Base-by-base conservation (phyloP, 768 basidiomycete species). In the Auricularia sp. region DNA sequence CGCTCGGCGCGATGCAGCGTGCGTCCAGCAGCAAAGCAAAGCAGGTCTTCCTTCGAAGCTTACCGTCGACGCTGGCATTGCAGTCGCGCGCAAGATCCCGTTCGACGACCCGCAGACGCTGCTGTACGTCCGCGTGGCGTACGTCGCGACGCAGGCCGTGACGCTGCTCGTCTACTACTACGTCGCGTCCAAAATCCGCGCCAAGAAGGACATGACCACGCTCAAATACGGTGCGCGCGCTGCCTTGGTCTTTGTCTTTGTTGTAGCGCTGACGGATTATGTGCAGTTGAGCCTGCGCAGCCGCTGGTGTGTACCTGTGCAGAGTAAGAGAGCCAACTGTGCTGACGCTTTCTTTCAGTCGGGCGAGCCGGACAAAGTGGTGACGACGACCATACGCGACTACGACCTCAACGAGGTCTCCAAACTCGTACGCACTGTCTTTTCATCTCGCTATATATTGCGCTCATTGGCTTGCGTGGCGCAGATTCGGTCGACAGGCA, bases 1-100 rank as follows among this genome's bases (percentile, higher is more conserved):
- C 94, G 63, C 89, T 98, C 68, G 92, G 86, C 62, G 92, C 88
- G 68, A 95, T 97, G 95, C 95, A 97, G 74, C 65, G 92, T 92
- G 64, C 61, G 29, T 29, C 29, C 29, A 29, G 29, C 29, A 29
- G 29, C 29, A 29, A 29, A 29, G 29, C 29, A 29, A 29, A 29
- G 29, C 29, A 29, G 29, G 39, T 54, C 34, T 33, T 54, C 24
- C 24, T 33, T 33, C 3, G 18, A 35, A n/a, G 34, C 36, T 21
- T 37, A 13, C 35, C 37, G 14, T 34, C 54, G 36, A 39, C 16
- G 24, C 21, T 65, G 36, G 51, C 45, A 14, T 29, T 7, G 44
- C 68, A 95, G 92, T 98, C 74, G 94, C 94, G 69, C 86, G 91
- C 69, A 90, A 86, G 76, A 86, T 98, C 68, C 88, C 92, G 35